phyloP scores from a whole-genome alignment of 768 basidiomycete species.

The Leccinum rimulosum region DNA sequence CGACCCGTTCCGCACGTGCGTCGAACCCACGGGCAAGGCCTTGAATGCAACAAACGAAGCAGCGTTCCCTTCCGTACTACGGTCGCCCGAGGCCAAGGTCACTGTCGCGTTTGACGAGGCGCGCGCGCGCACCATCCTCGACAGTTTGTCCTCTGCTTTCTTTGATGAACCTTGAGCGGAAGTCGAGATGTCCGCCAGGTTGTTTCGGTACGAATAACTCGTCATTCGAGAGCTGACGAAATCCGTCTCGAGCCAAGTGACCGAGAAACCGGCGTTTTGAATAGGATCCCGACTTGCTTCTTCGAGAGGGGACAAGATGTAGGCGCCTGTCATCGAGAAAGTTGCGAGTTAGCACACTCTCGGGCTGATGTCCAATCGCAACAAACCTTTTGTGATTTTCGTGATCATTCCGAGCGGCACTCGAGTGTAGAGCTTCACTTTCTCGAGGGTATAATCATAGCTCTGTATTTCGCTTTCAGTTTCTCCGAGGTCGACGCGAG shows the following conservation, averaged over 20 bases:
- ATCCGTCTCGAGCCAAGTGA: slow-evolving; percentile 73
- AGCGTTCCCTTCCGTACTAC: slow-evolving; percentile 31
- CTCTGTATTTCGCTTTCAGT: slow-evolving; percentile 47
- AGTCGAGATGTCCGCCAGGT: slow-evolving; percentile 34
- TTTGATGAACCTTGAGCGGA: slow-evolving; percentile 1
- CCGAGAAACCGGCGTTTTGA: slow-evolving; percentile 86
- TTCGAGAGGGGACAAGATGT: slow-evolving; percentile 91
- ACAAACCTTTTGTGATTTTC: slow-evolving; percentile 70
- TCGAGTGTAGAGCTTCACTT: slow-evolving; percentile 87
- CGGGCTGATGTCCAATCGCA: slow-evolving; percentile 1
- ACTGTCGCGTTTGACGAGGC: slow-evolving; percentile 31
- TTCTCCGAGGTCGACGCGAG: background rate
- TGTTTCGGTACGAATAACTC: slow-evolving; percentile 86
- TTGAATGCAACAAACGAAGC: slow-evolving; percentile 74
- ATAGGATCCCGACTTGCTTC: slow-evolving; percentile 84
- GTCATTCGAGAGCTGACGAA: slow-evolving; percentile 69
- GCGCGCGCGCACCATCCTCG: slow-evolving; percentile 27
- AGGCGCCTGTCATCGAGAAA: slow-evolving; percentile 64
- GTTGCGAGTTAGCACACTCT: background rate
- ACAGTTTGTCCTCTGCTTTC: slow-evolving; percentile 18
- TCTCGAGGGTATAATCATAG: slow-evolving; percentile 90
- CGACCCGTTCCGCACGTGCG: slow-evolving; percentile 41
- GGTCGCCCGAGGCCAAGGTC: slow-evolving; percentile 30
- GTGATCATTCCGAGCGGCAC: slow-evolving; percentile 82
- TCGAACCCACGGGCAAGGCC: slow-evolving; percentile 69